Evolutionary conservation across 495 filamentous ascomycete species (phyloP).

Genomic region (Baudoinia panamericana): DNA sequence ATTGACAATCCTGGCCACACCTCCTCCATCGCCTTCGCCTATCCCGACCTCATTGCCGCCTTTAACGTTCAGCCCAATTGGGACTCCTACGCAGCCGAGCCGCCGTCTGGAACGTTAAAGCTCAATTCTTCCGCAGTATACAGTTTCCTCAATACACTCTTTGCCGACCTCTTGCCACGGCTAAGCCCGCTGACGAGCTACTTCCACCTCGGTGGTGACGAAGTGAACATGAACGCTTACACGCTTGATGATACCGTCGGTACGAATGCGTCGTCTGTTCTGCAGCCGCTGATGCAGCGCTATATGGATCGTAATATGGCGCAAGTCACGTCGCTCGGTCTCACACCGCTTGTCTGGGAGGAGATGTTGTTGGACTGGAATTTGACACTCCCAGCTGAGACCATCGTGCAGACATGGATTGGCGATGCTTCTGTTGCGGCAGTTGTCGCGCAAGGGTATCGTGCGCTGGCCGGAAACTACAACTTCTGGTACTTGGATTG

Average conservation of each 20-base stretch:
- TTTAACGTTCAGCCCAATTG: conserved; percentile 54
- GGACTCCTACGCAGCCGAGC: conserved; percentile 54
- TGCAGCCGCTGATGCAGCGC: conserved; percentile 57
- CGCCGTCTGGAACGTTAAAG: conserved; percentile 62
- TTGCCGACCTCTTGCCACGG: conserved; percentile 59
- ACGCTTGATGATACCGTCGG: conserved; percentile 53
- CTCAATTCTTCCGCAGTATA: conserved; percentile 55
- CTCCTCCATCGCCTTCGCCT: conserved; percentile 43
- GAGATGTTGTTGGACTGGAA: conserved; percentile 68
- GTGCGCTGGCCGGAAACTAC: conserved; percentile 60
- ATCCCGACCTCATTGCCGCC: conserved; percentile 63
- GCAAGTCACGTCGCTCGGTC: conserved; percentile 41
- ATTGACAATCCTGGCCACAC: conserved; percentile 78
- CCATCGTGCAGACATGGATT: conserved; percentile 64
- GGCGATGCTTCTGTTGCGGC: conserved; percentile 41
- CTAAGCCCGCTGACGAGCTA: conserved; percentile 51
- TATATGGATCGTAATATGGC: conserved; percentile 54
- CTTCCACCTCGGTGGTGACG: conserved; percentile 76
- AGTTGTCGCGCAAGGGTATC: conserved; percentile 46
- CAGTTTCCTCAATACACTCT: conserved; percentile 53
- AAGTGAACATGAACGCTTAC: conserved; percentile 64
- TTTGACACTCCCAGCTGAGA: conserved; percentile 47
- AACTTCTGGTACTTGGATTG: conserved; percentile 44
- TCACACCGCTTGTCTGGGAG: conserved; percentile 68
- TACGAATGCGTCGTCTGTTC: conserved; percentile 44